Evolutionary conservation across 2,329 filamentous ascomycete species (phyloP).

Genomic region (Botrytis deweyae): DNA sequence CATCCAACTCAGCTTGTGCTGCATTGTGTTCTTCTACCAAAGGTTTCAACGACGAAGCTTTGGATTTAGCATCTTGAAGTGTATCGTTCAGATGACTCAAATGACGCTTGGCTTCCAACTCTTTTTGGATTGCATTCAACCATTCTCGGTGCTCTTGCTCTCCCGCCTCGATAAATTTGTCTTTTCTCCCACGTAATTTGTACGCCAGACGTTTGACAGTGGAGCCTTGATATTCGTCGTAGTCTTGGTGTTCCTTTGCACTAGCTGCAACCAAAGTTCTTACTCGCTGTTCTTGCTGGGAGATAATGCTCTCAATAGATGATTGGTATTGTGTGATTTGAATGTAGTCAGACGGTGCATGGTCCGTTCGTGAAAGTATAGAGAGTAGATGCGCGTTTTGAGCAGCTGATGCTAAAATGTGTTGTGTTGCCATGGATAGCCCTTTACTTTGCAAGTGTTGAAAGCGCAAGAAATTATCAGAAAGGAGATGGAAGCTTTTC

Average conservation of each 20-base stretch:
- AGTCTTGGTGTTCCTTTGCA: slow-evolving; percentile 49
- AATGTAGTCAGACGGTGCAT: slow-evolving; percentile 47
- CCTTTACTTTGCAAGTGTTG: neutral
- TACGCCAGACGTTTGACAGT: slow-evolving; percentile 52
- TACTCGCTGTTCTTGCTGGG: slow-evolving; percentile 42
- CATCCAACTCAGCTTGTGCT: slow-evolving; percentile 50
- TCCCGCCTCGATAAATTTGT: slow-evolving; percentile 47
- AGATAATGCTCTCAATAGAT: slow-evolving; percentile 47
- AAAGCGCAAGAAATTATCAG: neutral
- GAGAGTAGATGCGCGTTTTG: slow-evolving; percentile 41
- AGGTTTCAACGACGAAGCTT: slow-evolving; percentile 41
- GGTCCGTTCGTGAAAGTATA: slow-evolving; percentile 49
- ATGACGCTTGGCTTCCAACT: slow-evolving; percentile 41
- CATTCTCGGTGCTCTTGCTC: slow-evolving; percentile 56
- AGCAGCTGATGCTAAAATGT: slow-evolving; percentile 17
- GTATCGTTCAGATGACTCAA: slow-evolving; percentile 41
- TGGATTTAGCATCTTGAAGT: slow-evolving; percentile 43
- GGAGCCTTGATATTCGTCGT: slow-evolving; percentile 53
- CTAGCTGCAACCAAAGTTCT: slow-evolving; percentile 24
- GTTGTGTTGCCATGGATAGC: neutral
- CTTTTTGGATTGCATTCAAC: slow-evolving; percentile 50
- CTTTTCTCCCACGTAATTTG: slow-evolving; percentile 49
- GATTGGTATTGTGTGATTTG: slow-evolving; percentile 48
- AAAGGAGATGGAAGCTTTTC: neutral
- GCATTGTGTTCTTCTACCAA: slow-evolving; percentile 42